Evolutionary conservation across 2,329 filamentous ascomycete species (phyloP), one percentile per base, ranked within the genome.

Genomic region (Pyrenophora seminiperda): DNA sequence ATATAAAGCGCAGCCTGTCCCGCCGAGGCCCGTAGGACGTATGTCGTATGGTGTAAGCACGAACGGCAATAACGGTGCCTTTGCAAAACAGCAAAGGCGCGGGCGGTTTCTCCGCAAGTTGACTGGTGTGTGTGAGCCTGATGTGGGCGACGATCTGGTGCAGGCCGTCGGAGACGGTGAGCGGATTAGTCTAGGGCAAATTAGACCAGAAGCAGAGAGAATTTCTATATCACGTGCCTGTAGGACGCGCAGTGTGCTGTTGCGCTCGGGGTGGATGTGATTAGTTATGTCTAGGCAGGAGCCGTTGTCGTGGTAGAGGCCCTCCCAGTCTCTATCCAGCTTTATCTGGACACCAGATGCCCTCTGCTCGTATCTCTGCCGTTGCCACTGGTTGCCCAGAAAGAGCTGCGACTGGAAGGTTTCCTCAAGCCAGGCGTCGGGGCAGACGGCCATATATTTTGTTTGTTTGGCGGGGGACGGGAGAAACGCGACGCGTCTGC

Each of bases 221-320:
- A n/a, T 32, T 18, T 3, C 38, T 20, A 11, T 14, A 22, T n/a
- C 38, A 53, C 59, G 14, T 57, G 54, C 68, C 63, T 69, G 18
- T 10, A 62, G 37, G 17, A 72, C 50, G 13, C 63, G 63, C 44
- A 71, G 50, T 30, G 18, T 33, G 31, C 56, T 47, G 29, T 43
- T 30, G 15, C 53, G 47, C 6, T 45, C 45, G 2, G 54, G 22
- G 32, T 47, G 33, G 18, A 48, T 42, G 9, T 57, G 47, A 27
- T 59, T 54, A 34, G 54, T 41, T 10, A 70, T 67, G 41, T 67
- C 67, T 3, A 74, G 43, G 30, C 63, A 66, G 40, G 66, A 72
- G 27, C 69, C 70, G 59, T 72, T 67, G 47, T 73, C 62, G 47
- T 67, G 62, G 47, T 66, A 73, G 5, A 71, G 30, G n/a, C 53